Evolutionary conservation across 179 eudicot genomes (phyloP).

Genomic region (Actinidia polygama): DNA sequence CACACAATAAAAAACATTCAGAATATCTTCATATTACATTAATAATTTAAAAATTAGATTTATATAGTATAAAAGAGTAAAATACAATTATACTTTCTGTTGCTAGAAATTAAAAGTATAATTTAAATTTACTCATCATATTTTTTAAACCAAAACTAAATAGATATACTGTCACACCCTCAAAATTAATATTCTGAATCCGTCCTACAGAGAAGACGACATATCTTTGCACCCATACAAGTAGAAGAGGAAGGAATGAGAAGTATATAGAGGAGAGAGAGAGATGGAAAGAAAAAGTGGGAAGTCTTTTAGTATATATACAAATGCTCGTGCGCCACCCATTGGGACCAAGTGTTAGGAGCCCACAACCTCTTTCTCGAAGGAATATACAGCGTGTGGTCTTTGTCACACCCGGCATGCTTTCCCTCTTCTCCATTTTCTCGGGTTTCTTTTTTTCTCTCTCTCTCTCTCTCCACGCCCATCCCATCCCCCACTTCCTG

Average conservation of each 20-base stretch:
- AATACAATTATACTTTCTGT: too few species aligned
- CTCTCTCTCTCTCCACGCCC: conserved; percentile 5
- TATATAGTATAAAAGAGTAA: too few species aligned
- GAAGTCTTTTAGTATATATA: conserved; percentile 27
- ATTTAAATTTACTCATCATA: too few species aligned
- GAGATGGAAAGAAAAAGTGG: conserved; percentile 22
- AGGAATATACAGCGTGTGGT: conserved; percentile 48
- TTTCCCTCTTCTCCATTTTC: conserved; percentile 29
- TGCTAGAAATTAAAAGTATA: too few species aligned
- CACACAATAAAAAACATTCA: too few species aligned
- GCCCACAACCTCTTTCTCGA: conserved; percentile 41
- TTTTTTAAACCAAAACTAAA: too few species aligned
- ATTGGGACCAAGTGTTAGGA: conserved; percentile 3
- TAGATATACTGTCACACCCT: neutral
- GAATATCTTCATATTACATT: too few species aligned
- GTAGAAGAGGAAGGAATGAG: too few species aligned
- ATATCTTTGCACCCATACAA: too few species aligned
- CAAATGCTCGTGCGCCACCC: conserved; percentile 32
- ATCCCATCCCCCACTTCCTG: neutral
- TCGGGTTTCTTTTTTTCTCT: conserved; percentile 29
- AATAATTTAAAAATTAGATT: too few species aligned
- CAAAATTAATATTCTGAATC: too few species aligned
- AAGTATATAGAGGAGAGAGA: conserved; percentile 1
- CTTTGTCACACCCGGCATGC: conserved; percentile 46
- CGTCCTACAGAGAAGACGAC: too few species aligned